Evolutionary conservation across 371 early-diverging fungal genomes (phyloP).

Genomic region (Rhizopus delemar): DNA sequence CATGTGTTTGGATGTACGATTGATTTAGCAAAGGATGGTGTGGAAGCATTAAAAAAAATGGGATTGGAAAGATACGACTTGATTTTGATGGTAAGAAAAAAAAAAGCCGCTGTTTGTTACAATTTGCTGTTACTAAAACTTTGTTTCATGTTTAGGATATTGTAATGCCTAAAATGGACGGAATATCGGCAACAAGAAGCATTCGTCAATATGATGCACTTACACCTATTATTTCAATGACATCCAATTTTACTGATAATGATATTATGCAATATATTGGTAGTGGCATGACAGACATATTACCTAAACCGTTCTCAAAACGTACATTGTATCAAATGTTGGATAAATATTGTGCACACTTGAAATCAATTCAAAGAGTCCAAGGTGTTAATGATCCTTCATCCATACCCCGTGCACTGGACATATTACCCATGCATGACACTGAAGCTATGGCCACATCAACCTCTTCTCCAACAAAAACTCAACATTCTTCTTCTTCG

Average conservation of each 20-base stretch:
- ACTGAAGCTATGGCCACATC: background rate
- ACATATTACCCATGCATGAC: conserved; percentile 8
- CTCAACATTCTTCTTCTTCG: too few species aligned
- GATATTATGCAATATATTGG: conserved; percentile 73
- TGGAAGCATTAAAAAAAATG: conserved; percentile 70
- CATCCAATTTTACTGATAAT: conserved; percentile 65
- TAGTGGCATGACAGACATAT: conserved; percentile 81
- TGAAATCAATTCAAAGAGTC: conserved; percentile 34
- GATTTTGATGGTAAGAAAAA: conserved; percentile 68
- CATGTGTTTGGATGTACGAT: conserved; percentile 71
- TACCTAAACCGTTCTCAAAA: conserved; percentile 79
- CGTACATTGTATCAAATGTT: conserved; percentile 54
- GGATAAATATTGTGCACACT: conserved; percentile 66
- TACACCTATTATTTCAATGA: conserved; percentile 84
- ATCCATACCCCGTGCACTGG: conserved; percentile 7
- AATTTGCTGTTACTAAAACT: too few species aligned
- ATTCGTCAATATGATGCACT: conserved; percentile 73
- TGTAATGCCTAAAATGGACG: conserved; percentile 77
- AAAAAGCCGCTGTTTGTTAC: too few species aligned
- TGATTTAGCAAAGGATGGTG: conserved; percentile 74
- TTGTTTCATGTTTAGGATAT: conserved; percentile 55
- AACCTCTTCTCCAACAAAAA: too few species aligned
- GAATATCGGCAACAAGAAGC: conserved; percentile 72
- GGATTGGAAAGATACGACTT: conserved; percentile 70
- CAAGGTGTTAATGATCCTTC: conserved; percentile 11